Evolutionary conservation across 139 green algal genomes (phyloP), one percentile per base, ranked within the genome.

Genomic region (Spirogloea muscicola): DNA sequence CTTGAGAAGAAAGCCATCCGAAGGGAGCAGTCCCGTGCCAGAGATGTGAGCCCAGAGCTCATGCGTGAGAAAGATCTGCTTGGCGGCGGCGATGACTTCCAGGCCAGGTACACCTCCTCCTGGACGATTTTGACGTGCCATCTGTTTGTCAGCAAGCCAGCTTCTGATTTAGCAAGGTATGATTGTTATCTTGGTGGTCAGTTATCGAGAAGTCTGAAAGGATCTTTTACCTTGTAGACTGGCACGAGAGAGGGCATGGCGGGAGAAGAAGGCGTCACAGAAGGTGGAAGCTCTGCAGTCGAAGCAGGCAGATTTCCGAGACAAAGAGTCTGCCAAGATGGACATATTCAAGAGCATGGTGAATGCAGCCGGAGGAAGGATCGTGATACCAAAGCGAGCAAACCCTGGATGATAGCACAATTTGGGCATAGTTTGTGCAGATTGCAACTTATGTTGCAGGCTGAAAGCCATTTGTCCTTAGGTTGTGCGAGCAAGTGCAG

Each of bases 21-120:
- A 3, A 36, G 51, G 43, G 48, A 82, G 57, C 18, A 29, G 2
- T 18, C n/a, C 25, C 18, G 44, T 36, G 38, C 34, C 33, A 39
- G 74, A 33, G 74, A 81, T 16, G 39, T 65, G 18, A 78, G 65
- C 10, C 74, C 74, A 4, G 74, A 81, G 5, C n/a, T 76, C 40
- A 78, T 81, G 74, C 9, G 39, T 2, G 65, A 81, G 29, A 36
- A 27, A 16, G 74, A 81, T 5, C 18, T 81, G 0, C 51, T 81
- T 44, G 74, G 74, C 3, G 74, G 52, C 1, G 74, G 74, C 1
- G 74, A 81, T 27, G 64, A 68, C 37, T 81, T 81, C 39, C 39
- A 81, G 25, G 36, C 49, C 36, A 74, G 70, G 70, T 79, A 21
- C 25, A 37, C 1, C 36, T n/a, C n/a, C n/a, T n/a, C n/a, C n/a